phyloP scores from a whole-genome alignment of 2,329 filamentous ascomycete genomes.

The Amesomyces nigricolor region DNA sequence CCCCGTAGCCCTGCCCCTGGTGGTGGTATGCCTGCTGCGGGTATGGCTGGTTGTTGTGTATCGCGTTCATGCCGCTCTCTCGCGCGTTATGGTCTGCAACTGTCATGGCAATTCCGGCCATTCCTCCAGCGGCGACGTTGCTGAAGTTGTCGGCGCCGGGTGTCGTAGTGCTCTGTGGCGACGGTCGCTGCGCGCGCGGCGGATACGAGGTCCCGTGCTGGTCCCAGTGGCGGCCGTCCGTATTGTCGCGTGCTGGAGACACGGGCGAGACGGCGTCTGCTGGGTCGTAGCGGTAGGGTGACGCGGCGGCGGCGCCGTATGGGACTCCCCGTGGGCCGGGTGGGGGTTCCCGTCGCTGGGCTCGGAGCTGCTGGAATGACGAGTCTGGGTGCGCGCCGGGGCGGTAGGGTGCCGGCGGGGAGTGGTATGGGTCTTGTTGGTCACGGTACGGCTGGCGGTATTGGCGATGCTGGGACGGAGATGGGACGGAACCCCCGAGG shows the following conservation, averaged over 20 bases:
- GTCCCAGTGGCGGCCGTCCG: constrained; percentile 24
- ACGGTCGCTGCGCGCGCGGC: constrained; percentile 23
- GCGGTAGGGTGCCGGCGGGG: constrained; percentile 16
- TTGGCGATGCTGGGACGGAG: constrained; percentile 13
- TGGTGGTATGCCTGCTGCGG: constrained; percentile 30
- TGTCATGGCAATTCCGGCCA: constrained; percentile 61
- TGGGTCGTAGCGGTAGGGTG: constrained; percentile 22
- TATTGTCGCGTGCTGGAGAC: constrained; percentile 27
- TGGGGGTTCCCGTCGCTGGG: constrained; percentile 30
- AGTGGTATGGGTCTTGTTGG: constrained; percentile 20
- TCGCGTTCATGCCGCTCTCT: constrained; percentile 59
- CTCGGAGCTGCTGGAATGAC: constrained; percentile 32
- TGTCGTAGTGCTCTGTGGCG: constrained; percentile 42
- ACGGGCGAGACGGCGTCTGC: constrained; percentile 26
- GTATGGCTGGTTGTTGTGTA: constrained; percentile 36
- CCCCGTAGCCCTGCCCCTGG: constrained; percentile 20
- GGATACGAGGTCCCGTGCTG: constrained; percentile 26
- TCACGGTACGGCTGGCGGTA: constrained; percentile 18
- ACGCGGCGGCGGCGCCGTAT: constrained; percentile 25
- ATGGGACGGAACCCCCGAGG: constrained; percentile 12
- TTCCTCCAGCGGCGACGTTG: constrained; percentile 56
- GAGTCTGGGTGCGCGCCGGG: constrained; percentile 35
- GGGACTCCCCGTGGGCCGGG: constrained; percentile 9
- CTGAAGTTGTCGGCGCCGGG: constrained; percentile 65
- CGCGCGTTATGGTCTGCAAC: constrained; percentile 60